A percentile compares a stretch with the other conserved stretches of the same genome.
Conservation (phyloP, 2,329 filamentous ascomycete species). For the Fusarium sp. region DNA sequence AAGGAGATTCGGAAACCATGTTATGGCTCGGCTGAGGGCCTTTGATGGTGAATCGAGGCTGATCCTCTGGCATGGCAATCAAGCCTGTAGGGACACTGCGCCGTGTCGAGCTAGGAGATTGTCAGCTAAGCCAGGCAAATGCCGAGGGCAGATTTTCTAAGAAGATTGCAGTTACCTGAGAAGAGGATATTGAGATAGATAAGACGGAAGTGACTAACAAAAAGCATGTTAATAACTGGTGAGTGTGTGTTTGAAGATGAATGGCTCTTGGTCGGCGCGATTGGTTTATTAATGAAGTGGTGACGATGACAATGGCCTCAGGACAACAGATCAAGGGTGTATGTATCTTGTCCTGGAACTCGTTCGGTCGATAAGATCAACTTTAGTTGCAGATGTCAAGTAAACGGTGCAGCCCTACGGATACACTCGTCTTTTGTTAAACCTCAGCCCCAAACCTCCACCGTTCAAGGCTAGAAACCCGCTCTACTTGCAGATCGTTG, state of each 20-base stretch:
- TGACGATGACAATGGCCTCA: neutral
- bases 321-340: neutral
- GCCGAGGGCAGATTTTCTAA: neutral
- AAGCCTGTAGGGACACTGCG: neutral
- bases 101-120: neutral
- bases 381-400: slow-evolving; percentile 1
- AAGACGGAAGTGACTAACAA: neutral
- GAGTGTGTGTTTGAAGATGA: neutral
- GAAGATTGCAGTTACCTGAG: neutral
- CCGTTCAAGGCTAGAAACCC: neutral
- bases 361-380: neutral
- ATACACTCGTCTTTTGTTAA: slow-evolving; percentile 5
- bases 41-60: slow-evolving; percentile 12
- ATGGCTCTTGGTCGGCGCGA: neutral
- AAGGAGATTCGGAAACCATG: slow-evolving; percentile 12
- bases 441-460: slow-evolving; percentile 7
- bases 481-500: neutral
- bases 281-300: neutral
- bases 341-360: neutral
- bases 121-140: neutral
- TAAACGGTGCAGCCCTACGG: neutral
- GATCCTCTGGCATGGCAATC: neutral
- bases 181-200: neutral
- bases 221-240: neutral
- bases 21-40: neutral